Conservation (phyloP, 2,329 filamentous ascomycete species). For the Colletotrichum lindemuthianum region DNA sequence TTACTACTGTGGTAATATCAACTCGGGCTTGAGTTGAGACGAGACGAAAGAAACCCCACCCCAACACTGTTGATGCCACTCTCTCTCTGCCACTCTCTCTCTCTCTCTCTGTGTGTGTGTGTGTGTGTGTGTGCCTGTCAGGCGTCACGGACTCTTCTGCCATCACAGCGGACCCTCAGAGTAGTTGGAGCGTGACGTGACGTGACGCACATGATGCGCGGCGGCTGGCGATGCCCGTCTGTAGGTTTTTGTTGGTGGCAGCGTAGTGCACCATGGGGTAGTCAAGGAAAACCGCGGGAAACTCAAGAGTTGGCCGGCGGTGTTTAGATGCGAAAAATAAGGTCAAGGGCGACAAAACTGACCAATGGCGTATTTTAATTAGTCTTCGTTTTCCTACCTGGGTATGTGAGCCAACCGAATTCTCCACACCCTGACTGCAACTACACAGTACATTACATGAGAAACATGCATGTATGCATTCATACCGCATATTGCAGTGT, state of each 20-base stretch:
- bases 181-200: neutral
- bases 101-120: neutral
- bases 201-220: constrained; percentile 2
- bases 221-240: constrained; percentile 4
- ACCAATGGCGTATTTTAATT: constrained; percentile 31
- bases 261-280: neutral
- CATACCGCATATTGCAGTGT: too few species aligned
- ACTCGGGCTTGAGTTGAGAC: too few species aligned
- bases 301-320: neutral
- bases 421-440: neutral
- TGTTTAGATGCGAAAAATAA: too few species aligned
- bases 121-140: constrained; percentile 2
- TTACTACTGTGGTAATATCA: too few species aligned
- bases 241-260: neutral
- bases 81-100: neutral
- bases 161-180: neutral
- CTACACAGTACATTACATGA: neutral
- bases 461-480: too few species aligned
- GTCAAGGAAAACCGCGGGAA: neutral
- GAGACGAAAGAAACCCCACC: neutral
- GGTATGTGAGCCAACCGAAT: neutral
- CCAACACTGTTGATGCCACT: neutral
- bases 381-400: constrained; percentile 15
- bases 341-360: neutral
- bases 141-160: constrained; percentile 2